A percentile compares a stretch with the other conserved stretches of the same genome.
phyloP scores from a whole-genome alignment of 2,329 filamentous ascomycete species.

The Waltergamsia citrina region DNA sequence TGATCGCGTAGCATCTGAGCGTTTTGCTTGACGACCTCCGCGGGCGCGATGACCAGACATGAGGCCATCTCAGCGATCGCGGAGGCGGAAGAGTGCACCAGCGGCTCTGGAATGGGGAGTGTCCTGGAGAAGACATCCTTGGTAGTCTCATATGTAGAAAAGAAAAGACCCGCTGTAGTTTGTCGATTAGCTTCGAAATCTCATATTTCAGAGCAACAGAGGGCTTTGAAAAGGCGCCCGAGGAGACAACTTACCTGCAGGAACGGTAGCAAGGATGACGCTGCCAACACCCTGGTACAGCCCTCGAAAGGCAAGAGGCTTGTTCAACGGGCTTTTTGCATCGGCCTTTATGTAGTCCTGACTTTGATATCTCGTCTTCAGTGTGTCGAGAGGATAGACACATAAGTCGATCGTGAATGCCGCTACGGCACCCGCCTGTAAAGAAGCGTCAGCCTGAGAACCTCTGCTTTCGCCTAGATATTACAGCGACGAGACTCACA shows the following conservation, averaged over 20 bases:
- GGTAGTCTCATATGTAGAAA: constrained; percentile 76
- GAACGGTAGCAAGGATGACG: constrained; percentile 77
- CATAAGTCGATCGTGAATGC: constrained; percentile 80
- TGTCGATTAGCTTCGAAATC: background rate
- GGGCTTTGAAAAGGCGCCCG: background rate
- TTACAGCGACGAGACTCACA: too few relatives aligned
- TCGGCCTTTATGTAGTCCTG: constrained; percentile 64
- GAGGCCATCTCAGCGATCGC: constrained; percentile 73
- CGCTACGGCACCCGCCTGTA: constrained; percentile 71
- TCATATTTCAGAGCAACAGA: background rate
- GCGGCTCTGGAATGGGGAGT: constrained; percentile 51
- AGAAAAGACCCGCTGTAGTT: constrained; percentile 68
- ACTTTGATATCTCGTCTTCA: constrained; percentile 81
- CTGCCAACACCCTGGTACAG: constrained; percentile 84
- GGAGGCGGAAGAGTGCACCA: constrained; percentile 67
- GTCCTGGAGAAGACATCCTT: constrained; percentile 52
- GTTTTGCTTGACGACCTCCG: constrained; percentile 89
- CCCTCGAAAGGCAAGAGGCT: constrained; percentile 52
- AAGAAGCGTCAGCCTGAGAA: background rate
- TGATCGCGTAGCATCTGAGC: constrained; percentile 63
- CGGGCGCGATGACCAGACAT: constrained; percentile 78
- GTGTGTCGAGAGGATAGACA: constrained; percentile 79
- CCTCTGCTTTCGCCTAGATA: too few relatives aligned
- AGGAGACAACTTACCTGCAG: constrained; percentile 51
- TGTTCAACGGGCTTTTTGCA: constrained; percentile 42